Conservation (phyloP, 805 yeast species). For the Metschnikowia cerradonensis region DNA sequence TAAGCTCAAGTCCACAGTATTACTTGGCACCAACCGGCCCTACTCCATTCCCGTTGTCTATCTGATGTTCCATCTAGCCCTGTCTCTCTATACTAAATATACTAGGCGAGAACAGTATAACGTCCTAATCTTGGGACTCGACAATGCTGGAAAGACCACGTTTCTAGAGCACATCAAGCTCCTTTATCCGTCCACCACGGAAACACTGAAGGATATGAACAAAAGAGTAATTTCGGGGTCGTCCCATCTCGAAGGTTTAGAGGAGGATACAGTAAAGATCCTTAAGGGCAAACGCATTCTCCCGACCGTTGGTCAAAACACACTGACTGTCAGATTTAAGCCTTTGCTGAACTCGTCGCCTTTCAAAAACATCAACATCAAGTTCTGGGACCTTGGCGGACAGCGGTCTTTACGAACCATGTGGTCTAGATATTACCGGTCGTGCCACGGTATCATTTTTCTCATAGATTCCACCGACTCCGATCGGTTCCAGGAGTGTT, state of each 20-base stretch:
- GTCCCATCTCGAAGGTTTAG: constrained; percentile 13
- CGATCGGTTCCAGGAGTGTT: constrained; percentile 78
- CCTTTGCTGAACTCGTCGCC: constrained; percentile 25
- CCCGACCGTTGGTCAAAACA: constrained; percentile 96
- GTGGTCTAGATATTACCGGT: constrained; percentile 84
- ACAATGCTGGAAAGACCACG: constrained; percentile 90
- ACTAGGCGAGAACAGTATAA: constrained; percentile 45
- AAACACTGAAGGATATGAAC: constrained; percentile 15
- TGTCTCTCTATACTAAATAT: constrained; percentile 42
- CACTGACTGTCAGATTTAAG: constrained; percentile 35
- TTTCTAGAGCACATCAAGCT: constrained; percentile 39
- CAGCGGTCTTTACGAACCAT: constrained; percentile 77
- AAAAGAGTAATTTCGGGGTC: constrained; percentile 12
- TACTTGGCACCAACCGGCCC: neutral
- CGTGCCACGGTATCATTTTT: constrained; percentile 88
- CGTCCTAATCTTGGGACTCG: constrained; percentile 76
- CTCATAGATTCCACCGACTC: constrained; percentile 90
- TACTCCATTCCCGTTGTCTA: neutral
- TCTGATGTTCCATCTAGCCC: constrained; percentile 41
- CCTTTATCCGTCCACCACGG: constrained; percentile 29
- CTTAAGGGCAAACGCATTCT: constrained; percentile 56
- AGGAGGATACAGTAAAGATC: constrained; percentile 20
- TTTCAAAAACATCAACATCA: constrained; percentile 49
- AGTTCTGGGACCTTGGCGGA: constrained; percentile 97
- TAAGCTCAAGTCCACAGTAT: neutral